A percentile compares a stretch with the other conserved stretches of the same genome.
These are phyloP conservation scores for Cryptococcus sp. DNA, from an alignment of 1,284 basidiomycete species.

Conservation along the genomic window DNA sequence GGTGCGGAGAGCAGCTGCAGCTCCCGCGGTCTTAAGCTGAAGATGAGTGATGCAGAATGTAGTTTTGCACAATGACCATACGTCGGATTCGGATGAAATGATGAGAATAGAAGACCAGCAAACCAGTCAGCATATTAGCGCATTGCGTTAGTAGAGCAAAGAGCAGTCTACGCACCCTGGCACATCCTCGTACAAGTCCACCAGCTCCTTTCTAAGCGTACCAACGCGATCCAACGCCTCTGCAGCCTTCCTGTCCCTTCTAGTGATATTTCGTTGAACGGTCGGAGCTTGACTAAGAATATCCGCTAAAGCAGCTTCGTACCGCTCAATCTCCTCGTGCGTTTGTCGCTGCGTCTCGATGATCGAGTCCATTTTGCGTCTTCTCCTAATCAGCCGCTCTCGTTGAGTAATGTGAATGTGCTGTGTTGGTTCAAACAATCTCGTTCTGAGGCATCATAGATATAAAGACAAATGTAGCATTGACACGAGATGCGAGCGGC, in stretches of 20 bases:
- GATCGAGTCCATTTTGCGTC: slow-evolving; percentile 74
- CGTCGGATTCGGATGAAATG: no score
- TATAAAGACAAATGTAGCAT: no score
- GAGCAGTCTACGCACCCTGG: slow-evolving; percentile 53
- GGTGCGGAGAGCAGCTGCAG: slow-evolving; percentile 54
- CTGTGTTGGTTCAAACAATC: no score
- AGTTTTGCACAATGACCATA: no score
- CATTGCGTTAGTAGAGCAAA: background rate
- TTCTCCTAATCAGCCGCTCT: no score
- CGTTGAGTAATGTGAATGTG: no score
- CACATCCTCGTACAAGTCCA: slow-evolving; percentile 72
- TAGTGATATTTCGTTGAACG: slow-evolving; percentile 59
- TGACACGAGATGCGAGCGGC: background rate
- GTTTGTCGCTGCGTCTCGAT: slow-evolving; percentile 89
- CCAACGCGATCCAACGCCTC: slow-evolving; percentile 81
- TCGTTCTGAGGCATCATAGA: no score
- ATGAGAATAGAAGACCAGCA: no score
- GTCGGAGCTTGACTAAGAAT: slow-evolving; percentile 55
- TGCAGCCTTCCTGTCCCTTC: slow-evolving; percentile 82
- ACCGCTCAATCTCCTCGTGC: slow-evolving; percentile 93
- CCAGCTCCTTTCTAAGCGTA: slow-evolving; percentile 66
- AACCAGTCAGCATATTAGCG: slow-evolving; percentile 44
- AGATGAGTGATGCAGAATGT: slow-evolving; percentile 58
- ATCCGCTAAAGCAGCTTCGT: slow-evolving; percentile 62
- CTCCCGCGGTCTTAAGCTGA: slow-evolving; percentile 54